These are phyloP conservation scores for Pseudocercospora musae DNA, from an alignment of 2,329 filamentous ascomycete genomes.

Conservation along the genomic window DNA sequence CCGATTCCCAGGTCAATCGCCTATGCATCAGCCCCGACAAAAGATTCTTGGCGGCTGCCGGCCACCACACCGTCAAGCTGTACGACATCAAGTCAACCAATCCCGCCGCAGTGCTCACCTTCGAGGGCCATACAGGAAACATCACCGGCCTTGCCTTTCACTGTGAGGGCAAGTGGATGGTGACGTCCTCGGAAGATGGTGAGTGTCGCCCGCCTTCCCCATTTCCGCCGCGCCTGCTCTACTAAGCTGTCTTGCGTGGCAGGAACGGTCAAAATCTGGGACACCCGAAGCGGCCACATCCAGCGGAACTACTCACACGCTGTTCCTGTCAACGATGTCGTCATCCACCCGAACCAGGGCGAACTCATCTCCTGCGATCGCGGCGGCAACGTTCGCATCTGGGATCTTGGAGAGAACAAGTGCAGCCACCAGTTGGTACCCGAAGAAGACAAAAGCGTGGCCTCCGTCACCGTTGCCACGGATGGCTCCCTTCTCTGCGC, in stretches of 20 bases:
- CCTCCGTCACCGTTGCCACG: slow-evolving; percentile 91
- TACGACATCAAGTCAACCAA: slow-evolving; percentile 99
- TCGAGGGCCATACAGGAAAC: slow-evolving; percentile 94
- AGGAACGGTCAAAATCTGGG: slow-evolving; percentile 90
- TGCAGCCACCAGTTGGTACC: slow-evolving; percentile 95
- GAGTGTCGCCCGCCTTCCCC: neutral
- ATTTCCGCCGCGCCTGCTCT: neutral
- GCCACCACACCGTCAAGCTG: slow-evolving; percentile 85
- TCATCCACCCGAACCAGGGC: slow-evolving; percentile 98
- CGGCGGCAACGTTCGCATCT: slow-evolving; percentile 86
- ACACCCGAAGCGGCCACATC: slow-evolving; percentile 77
- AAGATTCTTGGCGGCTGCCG: slow-evolving; percentile 80
- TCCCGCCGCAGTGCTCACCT: slow-evolving; percentile 85
- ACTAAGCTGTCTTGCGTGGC: slow-evolving; percentile 6
- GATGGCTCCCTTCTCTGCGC: slow-evolving; percentile 91
- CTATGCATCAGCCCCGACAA: slow-evolving; percentile 98
- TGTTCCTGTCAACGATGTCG: slow-evolving; percentile 89
- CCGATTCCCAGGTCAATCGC: slow-evolving; percentile 96
- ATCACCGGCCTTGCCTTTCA: slow-evolving; percentile 97
- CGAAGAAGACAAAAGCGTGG: slow-evolving; percentile 89
- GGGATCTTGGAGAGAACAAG: slow-evolving; percentile 95
- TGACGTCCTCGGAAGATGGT: slow-evolving; percentile 93
- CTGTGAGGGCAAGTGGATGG: slow-evolving; percentile 99
- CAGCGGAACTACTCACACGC: slow-evolving; percentile 93
- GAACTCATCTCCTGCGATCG: slow-evolving; percentile 97